Percentiles rank a stretch among this genome's conserved stretches.
Conservation (phyloP, 2,329 filamentous ascomycete species). For the Ilyonectria mors-panacis region DNA sequence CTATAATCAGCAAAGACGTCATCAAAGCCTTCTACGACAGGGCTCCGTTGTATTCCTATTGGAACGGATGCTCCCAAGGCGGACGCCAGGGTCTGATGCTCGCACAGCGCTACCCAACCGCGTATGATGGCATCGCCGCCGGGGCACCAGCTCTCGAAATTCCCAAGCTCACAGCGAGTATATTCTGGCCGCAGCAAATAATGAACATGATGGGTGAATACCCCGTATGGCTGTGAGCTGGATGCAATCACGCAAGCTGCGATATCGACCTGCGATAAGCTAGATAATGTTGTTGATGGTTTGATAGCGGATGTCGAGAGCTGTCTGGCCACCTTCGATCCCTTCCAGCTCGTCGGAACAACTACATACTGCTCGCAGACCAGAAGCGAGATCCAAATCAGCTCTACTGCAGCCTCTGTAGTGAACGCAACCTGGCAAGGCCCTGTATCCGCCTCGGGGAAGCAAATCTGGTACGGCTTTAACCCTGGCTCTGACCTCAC, state of each 20-base stretch:
- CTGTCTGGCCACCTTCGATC: conserved; percentile 10
- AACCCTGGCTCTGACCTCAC: conserved; percentile 13
- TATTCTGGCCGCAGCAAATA: background rate
- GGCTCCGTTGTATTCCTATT: background rate
- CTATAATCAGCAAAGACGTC: background rate
- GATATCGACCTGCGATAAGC: conserved; percentile 5
- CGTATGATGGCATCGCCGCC: background rate
- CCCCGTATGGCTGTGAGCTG: background rate
- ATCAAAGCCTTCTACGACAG: background rate
- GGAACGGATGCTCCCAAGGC: background rate
- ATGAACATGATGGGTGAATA: background rate
- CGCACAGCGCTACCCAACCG: conserved; percentile 6
- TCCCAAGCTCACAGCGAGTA: background rate
- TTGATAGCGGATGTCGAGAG: conserved; percentile 13
- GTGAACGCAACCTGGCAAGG: conserved; percentile 7
- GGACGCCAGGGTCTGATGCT: conserved; percentile 2
- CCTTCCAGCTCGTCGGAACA: conserved; percentile 15
- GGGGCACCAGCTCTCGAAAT: background rate
- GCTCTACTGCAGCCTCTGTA: background rate
- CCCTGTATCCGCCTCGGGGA: conserved; percentile 27
- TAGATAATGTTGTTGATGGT: conserved; percentile 14
- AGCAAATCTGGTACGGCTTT: conserved; percentile 22
- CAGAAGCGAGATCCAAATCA: background rate
- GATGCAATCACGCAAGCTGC: background rate
- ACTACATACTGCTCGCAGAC: background rate